Evolutionary conservation across 1,139 yeast genomes (phyloP), one percentile per base, ranked within the genome.

Genomic region (Nakaseomyces sp.): DNA sequence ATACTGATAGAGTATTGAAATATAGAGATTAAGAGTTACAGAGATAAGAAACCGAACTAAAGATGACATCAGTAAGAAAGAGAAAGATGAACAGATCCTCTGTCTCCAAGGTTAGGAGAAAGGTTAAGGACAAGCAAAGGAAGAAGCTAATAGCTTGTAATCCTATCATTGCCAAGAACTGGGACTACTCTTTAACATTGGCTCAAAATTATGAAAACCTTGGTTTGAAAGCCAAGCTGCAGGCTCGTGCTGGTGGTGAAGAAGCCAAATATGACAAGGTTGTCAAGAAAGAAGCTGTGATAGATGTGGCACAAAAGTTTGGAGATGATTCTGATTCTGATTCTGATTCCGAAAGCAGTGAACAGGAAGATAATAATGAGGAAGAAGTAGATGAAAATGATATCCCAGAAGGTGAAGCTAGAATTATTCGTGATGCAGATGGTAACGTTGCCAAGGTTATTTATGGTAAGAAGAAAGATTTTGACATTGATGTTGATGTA

Each of bases 141-240:
- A 71, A 78, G 52, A 35, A 35, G 38, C 28, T 35, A 13, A 67
- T 28, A 28, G 29, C 41, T 4, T 71, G 84, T 1, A 85, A 87
- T 61, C 87, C 95, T 3, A 76, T 91, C 52, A 84, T 91, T 52
- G 93, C 87, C 6, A 85, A 79, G 28, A 76, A 88, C 64, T 91
- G 98, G 98, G 96, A 91, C 66, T 74, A 79, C 49, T 74, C 76
- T 18, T 71, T 82, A 50, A 89, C 98, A 0, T 68, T 89, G 47
- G 74, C 79, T 46, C 97, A 91, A 61, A 91, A 91, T 60, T 85
- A 85, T 63, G 79, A 80, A 57, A 74, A 71, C 51, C 68, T 91
- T 30, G 97, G 97, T 2, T 69, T 89, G 46, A 70, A 79, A 40
- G 73, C 86, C 3, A 77, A 77, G 56, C 65, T 88, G 33, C 83